phyloP scores from a whole-genome alignment of 2,329 filamentous ascomycete species.

The Mycogone perniciosa region DNA sequence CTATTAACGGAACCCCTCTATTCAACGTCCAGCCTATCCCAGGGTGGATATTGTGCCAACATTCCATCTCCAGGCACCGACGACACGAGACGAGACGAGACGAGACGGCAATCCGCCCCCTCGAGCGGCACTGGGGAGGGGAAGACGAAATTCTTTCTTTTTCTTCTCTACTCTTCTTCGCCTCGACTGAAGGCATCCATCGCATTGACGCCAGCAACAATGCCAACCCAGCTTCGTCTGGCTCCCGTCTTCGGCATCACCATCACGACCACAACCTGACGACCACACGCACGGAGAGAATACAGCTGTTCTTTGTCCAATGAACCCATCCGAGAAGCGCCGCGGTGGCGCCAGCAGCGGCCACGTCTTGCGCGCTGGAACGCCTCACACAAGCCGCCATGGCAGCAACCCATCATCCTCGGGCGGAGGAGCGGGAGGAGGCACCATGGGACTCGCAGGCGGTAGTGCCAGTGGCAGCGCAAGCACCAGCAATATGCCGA shows the following conservation, averaged over 20 bases:
- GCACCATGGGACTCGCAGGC: no score
- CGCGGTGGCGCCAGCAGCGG: conserved; percentile 26
- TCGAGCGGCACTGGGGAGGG: no score
- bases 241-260: conserved; percentile 21
- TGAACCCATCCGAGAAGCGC: conserved; percentile 41
- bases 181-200: background rate
- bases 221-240: conserved; percentile 25
- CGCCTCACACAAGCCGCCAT: conserved; percentile 16
- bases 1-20: no score
- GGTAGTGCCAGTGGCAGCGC: conserved; percentile 21
- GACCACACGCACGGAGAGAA: conserved; percentile 1
- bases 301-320: conserved; percentile 13
- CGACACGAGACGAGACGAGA: no score
- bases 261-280: conserved; percentile 19
- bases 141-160: background rate
- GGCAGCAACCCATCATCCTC: conserved; percentile 4
- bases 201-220: conserved; percentile 21
- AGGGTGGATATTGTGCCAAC: no score
- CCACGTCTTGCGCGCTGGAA: conserved; percentile 19
- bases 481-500: conserved; percentile 22
- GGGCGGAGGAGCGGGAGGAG: conserved; percentile 4
- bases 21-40: no score
- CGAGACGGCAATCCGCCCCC: no score
- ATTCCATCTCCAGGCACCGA: no score
- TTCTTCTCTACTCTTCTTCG: background rate